Evolutionary conservation across 164 flowering plant genomes (phyloP).

Genomic region (Magnolia officinalis): DNA sequence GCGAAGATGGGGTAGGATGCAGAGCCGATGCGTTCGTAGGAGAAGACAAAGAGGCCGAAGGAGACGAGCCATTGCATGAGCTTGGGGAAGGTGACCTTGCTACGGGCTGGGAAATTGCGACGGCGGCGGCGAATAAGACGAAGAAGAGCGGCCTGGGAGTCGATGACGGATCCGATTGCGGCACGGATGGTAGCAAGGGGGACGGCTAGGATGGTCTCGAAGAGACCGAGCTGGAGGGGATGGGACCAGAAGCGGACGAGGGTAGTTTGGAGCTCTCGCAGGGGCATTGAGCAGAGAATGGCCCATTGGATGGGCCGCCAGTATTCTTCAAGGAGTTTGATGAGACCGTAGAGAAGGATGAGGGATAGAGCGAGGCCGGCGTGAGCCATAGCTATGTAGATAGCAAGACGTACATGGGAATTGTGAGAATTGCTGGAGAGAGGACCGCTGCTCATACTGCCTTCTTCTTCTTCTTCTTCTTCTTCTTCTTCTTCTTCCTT

Average conservation of each 20-base stretch:
- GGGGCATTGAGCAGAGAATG: constrained; percentile 80
- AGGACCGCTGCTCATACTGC: not conserved
- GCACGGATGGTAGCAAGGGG: constrained; percentile 71
- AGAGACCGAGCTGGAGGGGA: constrained; percentile 70
- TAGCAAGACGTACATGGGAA: constrained; percentile 76
- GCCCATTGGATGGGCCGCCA: constrained; percentile 92
- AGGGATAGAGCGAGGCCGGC: constrained; percentile 70
- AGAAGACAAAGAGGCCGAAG: constrained; percentile 66
- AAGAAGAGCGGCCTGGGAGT: constrained; percentile 37
- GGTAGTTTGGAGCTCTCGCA: constrained; percentile 76
- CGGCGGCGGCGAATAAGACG: constrained; percentile 34
- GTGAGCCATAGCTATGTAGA: constrained; percentile 97
- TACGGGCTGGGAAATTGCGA: constrained; percentile 16
- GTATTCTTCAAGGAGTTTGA: constrained; percentile 65
- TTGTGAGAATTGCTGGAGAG: constrained; percentile 45
- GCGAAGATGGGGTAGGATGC: constrained; percentile 48
- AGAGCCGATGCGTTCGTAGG: constrained; percentile 56
- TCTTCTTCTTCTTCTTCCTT: not conserved
- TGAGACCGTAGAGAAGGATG: constrained; percentile 51
- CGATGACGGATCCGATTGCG: constrained; percentile 54
- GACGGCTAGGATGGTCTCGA: constrained; percentile 77
- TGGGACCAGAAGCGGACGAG: constrained; percentile 81
- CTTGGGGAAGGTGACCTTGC: constrained; percentile 56
- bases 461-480: not conserved
- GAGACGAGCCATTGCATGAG: constrained; percentile 71